Conservation (phyloP, 352 stramenopile genomes). For the Phytopythium helicoides region DNA sequence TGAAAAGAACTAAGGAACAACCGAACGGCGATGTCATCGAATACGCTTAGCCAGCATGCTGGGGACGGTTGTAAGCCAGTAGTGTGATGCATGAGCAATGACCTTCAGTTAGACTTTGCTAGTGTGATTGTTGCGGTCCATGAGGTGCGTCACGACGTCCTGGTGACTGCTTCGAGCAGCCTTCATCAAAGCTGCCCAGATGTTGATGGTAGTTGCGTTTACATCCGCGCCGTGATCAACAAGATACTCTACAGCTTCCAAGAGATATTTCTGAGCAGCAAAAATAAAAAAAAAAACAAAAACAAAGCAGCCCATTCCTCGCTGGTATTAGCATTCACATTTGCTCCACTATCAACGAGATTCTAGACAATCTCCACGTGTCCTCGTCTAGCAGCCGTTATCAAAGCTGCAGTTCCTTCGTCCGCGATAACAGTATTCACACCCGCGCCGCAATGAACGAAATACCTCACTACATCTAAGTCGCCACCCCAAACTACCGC, state of each 20-base stretch:
- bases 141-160: neutral
- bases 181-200: neutral
- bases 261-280: no score
- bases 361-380: no score
- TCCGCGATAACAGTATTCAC: no score
- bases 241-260: neutral
- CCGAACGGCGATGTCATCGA: conserved; percentile 15
- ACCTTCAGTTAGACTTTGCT: no score
- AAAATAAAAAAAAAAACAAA: neutral
- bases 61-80: no score
- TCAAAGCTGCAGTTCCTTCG: neutral
- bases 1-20: conserved; percentile 14
- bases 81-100: conserved; percentile 5
- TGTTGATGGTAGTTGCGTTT: neutral
- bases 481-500: no score
- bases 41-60: no score
- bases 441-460: neutral
- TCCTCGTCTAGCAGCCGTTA: no score
- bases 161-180: neutral
- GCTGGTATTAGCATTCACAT: no score
- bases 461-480: neutral
- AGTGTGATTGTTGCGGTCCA: neutral
- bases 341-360: no score
- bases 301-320: neutral
- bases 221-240: neutral